Conservation (phyloP, 371 early-diverging fungal genomes). For the Circinella umbellata region DNA sequence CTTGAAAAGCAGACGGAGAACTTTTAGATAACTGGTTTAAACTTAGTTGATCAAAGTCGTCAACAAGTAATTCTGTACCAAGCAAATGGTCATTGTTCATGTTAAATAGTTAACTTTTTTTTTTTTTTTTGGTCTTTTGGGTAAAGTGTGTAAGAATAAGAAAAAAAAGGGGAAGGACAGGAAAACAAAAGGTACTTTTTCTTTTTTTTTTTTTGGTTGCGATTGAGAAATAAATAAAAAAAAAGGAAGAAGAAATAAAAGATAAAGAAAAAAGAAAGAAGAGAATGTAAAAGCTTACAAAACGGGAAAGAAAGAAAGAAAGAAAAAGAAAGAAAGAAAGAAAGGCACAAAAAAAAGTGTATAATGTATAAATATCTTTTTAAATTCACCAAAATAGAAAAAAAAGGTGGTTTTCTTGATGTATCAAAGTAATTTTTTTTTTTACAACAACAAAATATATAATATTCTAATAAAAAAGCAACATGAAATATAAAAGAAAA, state of each 20-base stretch:
- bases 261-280: not conserved
- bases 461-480: too few relatives aligned
- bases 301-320: not conserved
- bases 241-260: not conserved
- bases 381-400: too few relatives aligned
- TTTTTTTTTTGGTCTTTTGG: too few relatives aligned
- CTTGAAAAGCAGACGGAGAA: conserved; percentile 11
- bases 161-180: not conserved
- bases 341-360: too few relatives aligned
- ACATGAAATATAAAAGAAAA: too few relatives aligned
- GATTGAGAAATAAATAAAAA: not conserved
- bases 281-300: not conserved
- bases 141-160: not conserved
- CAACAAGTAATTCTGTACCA: conserved; percentile 9
- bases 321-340: not conserved
- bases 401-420: too few relatives aligned
- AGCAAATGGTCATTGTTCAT: conserved; percentile 8
- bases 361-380: too few relatives aligned
- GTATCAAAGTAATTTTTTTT: too few relatives aligned
- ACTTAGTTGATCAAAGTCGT: not conserved
- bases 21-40: conserved; percentile 11
- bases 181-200: not conserved
- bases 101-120: not conserved
- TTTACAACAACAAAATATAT: too few relatives aligned
- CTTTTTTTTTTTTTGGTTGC: not conserved